Conservation (phyloP, 1,284 basidiomycete genomes). For the Psilocybe mexicana region DNA sequence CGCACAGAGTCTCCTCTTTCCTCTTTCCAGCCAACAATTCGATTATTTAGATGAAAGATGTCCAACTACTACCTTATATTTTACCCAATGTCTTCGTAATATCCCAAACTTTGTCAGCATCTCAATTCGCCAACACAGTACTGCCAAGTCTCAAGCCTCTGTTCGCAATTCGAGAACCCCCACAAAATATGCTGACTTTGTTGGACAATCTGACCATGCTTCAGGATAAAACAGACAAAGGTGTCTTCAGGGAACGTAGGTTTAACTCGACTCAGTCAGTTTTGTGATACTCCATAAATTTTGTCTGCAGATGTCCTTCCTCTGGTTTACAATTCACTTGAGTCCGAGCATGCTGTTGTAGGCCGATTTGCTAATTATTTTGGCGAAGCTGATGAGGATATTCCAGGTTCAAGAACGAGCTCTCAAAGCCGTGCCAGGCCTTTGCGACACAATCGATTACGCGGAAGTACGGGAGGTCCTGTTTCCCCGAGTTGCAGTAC, state of each 20-base stretch:
- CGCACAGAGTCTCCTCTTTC: background rate
- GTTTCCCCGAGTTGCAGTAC: slow-evolving; percentile 85
- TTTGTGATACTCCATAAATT: background rate
- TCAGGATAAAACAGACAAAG: slow-evolving; percentile 88
- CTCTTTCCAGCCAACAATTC: background rate
- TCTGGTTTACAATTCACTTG: slow-evolving; percentile 92
- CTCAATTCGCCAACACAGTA: slow-evolving; percentile 82
- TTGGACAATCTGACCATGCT: slow-evolving; percentile 89
- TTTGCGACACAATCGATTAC: slow-evolving; percentile 94
- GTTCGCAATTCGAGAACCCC: slow-evolving; percentile 92
- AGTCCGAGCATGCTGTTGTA: slow-evolving; percentile 86
- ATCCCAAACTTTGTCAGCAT: slow-evolving; percentile 72
- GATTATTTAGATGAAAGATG: slow-evolving; percentile 83
- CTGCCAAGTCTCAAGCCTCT: slow-evolving; percentile 89
- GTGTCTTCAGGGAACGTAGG: slow-evolving; percentile 86
- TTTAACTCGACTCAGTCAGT: slow-evolving; percentile 14
- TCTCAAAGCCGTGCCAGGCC: slow-evolving; percentile 79
- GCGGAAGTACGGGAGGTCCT: slow-evolving; percentile 85
- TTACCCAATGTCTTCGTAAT: slow-evolving; percentile 98
- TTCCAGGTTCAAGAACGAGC: slow-evolving; percentile 88
- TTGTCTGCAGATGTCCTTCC: slow-evolving; percentile 83
- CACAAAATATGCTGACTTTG: slow-evolving; percentile 93
- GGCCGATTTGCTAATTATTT: slow-evolving; percentile 20
- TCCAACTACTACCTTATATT: slow-evolving; percentile 89
- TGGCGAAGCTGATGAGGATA: background rate